Base-by-base conservation (phyloP, 495 filamentous ascomycete species). In the Arthonia radiata region DNA sequence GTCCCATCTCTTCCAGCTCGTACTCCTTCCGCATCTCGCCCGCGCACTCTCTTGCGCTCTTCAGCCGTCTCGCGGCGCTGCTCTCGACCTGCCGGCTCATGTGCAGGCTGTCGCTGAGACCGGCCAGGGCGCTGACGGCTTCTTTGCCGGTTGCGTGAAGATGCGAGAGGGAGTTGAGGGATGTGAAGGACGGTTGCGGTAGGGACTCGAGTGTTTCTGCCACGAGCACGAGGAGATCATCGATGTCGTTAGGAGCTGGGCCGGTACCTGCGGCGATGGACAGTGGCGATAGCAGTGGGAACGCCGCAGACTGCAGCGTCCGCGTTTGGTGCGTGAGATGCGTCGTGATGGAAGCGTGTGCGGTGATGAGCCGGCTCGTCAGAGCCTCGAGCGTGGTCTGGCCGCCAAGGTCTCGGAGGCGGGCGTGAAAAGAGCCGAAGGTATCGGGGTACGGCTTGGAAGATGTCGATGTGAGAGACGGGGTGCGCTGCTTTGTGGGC, bases 91-190 rank as follows among this genome's bases (percentile, higher is more conserved):
- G 86, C 3, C 78, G 64, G n/a, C 67, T 72, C 68, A 93, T 90
- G 47, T 94, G 82, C 13, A 94, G 57, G 0, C 76, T 80, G 43
- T 97, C 86, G n/a, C 73, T 72, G 4, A 97, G 58, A 36, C 74
- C 66, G 32, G 74, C 74, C 24, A 97, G 68, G 2, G 77, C 71
- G 29, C 69, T 58, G 17, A 77, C 65, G 10, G 93, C 60, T 23
- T 86, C 78, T 14, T 67, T 48, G 0, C 80, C 91, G 16, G 67
- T 37, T n/a, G n/a, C n/a, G n/a, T n/a, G n/a, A n/a, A n/a, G n/a
- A n/a, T n/a, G n/a, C n/a, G n/a, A n/a, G n/a, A n/a, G n/a, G n/a
- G n/a, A n/a, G n/a, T n/a, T n/a, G n/a, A n/a, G n/a, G n/a, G n/a
- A n/a, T n/a, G n/a, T 52, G n/a, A 56, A 40, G 39, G 70, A 66